phyloP scores from a whole-genome alignment of 2,329 filamentous ascomycete genomes.

The Arthrobotrys iridis region DNA sequence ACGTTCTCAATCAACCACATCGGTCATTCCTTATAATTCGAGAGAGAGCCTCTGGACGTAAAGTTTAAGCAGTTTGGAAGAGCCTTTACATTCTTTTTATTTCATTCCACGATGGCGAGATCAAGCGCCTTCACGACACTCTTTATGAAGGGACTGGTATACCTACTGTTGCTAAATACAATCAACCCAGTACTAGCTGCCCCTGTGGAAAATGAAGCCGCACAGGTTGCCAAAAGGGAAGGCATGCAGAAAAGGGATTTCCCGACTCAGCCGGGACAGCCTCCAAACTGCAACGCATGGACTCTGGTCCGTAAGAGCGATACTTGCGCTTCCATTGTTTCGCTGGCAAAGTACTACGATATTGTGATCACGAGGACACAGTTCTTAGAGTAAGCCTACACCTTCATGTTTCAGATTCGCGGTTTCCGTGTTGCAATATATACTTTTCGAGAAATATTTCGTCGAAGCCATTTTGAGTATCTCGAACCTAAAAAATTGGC shows the following conservation, averaged over 20 bases:
- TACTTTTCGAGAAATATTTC: too few relatives aligned
- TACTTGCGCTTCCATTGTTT: conserved; percentile 24
- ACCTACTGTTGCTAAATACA: conserved; percentile 18
- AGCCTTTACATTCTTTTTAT: background rate
- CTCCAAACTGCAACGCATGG: conserved; percentile 17
- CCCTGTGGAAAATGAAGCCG: conserved; percentile 7
- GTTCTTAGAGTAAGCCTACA: conserved; percentile 18
- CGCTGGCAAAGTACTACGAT: background rate
- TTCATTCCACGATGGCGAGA: conserved; percentile 33
- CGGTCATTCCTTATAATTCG: conserved; percentile 13
- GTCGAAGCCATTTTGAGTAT: too few relatives aligned
- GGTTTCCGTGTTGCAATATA: too few relatives aligned
- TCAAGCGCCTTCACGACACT: conserved; percentile 15
- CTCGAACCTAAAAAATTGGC: too few relatives aligned
- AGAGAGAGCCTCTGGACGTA: background rate
- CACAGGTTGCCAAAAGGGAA: background rate
- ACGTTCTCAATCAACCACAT: background rate
- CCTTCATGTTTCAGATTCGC: background rate
- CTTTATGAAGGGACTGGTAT: conserved; percentile 26
- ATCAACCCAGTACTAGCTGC: conserved; percentile 5
- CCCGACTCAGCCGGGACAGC: background rate
- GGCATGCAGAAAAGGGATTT: conserved; percentile 11
- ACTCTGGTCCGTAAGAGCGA: conserved; percentile 29
- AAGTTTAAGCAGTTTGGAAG: background rate
- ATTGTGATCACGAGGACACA: background rate